Evolutionary conservation across 306 rosid genomes (phyloP), one percentile per base, ranked within the genome.

Genomic region (Cucurbita maxima): DNA sequence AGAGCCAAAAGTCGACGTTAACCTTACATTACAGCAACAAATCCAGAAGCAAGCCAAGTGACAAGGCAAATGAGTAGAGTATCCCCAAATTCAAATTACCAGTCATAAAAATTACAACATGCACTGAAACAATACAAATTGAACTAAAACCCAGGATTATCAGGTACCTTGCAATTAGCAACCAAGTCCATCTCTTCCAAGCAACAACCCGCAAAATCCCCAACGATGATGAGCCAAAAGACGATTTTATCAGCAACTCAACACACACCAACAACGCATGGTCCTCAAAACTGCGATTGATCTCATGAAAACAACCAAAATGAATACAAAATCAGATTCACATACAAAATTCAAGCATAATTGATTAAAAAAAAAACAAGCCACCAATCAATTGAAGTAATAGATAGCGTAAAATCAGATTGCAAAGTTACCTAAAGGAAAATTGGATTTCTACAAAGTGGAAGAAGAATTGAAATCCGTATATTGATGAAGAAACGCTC

Each of bases 81-180:
- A 22, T 7, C 58, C 45, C 14, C 8, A 16, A 66, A 69, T 25
- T 50, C 59, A 70, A 50, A 47, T 47, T 30, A 30, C 34, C 3
- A 3, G 34, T 3, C 34, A 30, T 3, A 12, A 45, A 18, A 22
- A 67, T 19, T 13, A 53, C 18, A 55, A 37, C 51, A 38, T 15
- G 41, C 40, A 73, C 4, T 54, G 12, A 70, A 61, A 64, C 34
- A 7, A 8, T 44, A 20, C 2, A 43, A 80, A 64, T 22, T 41
- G 50, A 20, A 44, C 34, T 36, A 59, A 51, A 51, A 19, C 37
- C 18, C 76, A 75, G 64, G 41, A 62, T 44, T 13, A 75, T 68
- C 5, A 76, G 67, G 79, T 86, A 92, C 96, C 98, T 92, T 84
- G 81, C 96, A 89, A 80, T 80, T 90, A 68, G 90, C 78, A 40